These are phyloP conservation scores for Geum urbanum DNA, from an alignment of 306 rosid genomes.

Conservation along the genomic window DNA sequence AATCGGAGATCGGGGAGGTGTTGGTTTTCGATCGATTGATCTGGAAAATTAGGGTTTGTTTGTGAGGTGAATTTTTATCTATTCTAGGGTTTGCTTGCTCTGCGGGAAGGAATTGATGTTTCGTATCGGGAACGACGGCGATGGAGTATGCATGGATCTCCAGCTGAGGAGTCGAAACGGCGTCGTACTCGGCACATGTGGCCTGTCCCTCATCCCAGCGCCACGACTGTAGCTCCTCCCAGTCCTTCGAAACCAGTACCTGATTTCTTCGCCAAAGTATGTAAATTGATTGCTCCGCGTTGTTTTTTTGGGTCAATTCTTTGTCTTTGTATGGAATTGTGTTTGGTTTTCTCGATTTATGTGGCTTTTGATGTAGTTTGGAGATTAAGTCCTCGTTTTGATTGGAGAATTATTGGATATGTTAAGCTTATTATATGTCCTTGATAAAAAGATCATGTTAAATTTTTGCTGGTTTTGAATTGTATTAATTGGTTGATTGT, in stretches of 20 bases:
- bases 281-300: neutral
- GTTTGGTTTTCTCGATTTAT: neutral
- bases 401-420: neutral
- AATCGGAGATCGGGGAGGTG: conserved; percentile 44
- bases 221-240: conserved; percentile 69
- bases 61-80: conserved; percentile 1
- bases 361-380: neutral
- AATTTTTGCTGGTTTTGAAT: neutral
- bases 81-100: conserved; percentile 34
- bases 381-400: neutral
- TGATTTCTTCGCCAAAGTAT: conserved; percentile 64
- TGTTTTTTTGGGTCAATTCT: neutral
- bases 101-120: conserved; percentile 57
- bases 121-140: conserved; percentile 63
- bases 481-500: neutral
- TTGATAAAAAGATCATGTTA: neutral
- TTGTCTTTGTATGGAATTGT: neutral
- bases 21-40: neutral
- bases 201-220: conserved; percentile 78
- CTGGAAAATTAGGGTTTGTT: conserved; percentile 56
- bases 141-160: conserved; percentile 92
- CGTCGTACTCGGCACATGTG: conserved; percentile 86
- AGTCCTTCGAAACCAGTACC: conserved; percentile 39
- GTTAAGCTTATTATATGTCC: neutral
- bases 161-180: conserved; percentile 78